Base-by-base conservation (phyloP, 2,329 filamentous ascomycete genomes). In the Lanzia echinophila region DNA sequence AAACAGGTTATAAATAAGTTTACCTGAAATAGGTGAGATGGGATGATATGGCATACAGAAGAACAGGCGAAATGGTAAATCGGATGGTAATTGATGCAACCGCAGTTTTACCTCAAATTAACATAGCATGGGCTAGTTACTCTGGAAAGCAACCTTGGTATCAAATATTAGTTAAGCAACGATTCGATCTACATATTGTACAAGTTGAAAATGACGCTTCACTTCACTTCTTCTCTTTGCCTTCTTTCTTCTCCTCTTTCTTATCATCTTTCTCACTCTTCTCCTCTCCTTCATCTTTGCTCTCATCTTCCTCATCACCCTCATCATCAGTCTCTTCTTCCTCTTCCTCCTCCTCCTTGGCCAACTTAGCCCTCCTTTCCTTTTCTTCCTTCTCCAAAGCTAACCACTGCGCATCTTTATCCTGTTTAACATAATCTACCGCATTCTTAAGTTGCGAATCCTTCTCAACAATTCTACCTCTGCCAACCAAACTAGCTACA, bases 401-500 rank as follows among this genome's bases (percentile, higher is more conserved):
- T 17, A 55, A 51, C 64, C 64, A 65, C 44, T 67, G 65, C 5
- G 54, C 20, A 50, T 67, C 65, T 24, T 57, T 52, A 48, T 66
- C 61, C 2, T 43, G 45, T 58, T 66, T 62, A 1, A 67, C n/a
- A 47, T 66, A 63, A 19, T 66, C 65, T 3, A 58, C 55, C 10
- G 66, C 55, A 32, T 39, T 61, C 52, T 56, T 65, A 31, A 73
- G 38, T 57, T 66, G 56, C 56, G 68, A 7, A 45, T 64, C 62
- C 13, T 53, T 38, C 3, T 46, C 52, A 19, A 62, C 52, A 41
- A 68, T 67, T 73, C 91, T 86, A 65, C 90, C 87, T 57, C 91
- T 83, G 39, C 89, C 90, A 58, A 96, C 79, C 61, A 96, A 74
- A 59, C 82, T 92, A 62, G 89, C 73, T 41, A 94, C 83, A 62